Conservation (phyloP, 2,329 filamentous ascomycete species). For the Trichophaea hybrida region DNA sequence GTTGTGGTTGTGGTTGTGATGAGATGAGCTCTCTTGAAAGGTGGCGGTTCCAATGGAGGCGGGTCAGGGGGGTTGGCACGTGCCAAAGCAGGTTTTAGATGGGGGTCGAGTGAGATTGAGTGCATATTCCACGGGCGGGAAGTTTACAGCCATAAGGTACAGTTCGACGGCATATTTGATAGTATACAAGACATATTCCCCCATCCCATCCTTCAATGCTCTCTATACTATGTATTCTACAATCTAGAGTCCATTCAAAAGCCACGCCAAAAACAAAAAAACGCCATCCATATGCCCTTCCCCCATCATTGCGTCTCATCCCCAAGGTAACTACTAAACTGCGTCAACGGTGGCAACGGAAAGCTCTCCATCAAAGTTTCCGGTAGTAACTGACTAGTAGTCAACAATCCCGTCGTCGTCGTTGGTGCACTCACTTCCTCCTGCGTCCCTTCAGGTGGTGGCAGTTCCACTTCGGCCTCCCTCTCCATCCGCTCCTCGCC, state of each 20-base stretch:
- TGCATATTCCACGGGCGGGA: too few relatives aligned
- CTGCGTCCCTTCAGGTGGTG: neutral
- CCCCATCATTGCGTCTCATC: constrained; percentile 14
- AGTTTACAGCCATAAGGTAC: too few relatives aligned
- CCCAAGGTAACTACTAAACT: constrained; percentile 16
- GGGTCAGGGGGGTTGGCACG: neutral
- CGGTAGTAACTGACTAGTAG: constrained; percentile 19
- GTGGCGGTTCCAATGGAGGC: neutral
- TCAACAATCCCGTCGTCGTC: neutral
- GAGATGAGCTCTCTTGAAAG: neutral
- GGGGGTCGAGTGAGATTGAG: too few relatives aligned
- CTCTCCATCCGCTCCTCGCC: neutral
- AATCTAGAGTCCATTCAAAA: too few relatives aligned
- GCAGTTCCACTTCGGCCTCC: neutral
- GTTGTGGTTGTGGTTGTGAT: constrained; percentile 3
- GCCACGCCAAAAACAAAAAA: too few relatives aligned
- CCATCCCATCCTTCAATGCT: too few relatives aligned
- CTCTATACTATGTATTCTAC: too few relatives aligned
- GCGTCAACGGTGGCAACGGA: constrained; percentile 20
- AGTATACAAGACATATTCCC: too few relatives aligned
- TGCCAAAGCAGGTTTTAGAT: neutral
- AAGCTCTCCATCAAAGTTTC: constrained; percentile 22
- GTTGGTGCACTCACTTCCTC: neutral
- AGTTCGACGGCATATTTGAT: too few relatives aligned
- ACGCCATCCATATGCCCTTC: neutral